phyloP scores from a whole-genome alignment of 805 yeast species.

The Yamadazyma nakazawae region DNA sequence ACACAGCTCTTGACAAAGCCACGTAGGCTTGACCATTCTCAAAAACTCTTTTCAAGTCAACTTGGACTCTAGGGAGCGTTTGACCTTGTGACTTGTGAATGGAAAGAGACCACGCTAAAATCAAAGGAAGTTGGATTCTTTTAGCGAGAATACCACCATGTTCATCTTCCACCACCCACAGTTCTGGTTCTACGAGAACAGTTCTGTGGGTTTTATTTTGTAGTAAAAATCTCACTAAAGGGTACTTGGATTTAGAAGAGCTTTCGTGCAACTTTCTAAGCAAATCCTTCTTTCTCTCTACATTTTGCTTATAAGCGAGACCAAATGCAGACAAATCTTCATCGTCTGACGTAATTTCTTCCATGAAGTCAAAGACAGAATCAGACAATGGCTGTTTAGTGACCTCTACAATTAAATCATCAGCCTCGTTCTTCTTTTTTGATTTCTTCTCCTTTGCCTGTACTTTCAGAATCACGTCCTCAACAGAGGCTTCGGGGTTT shows the following conservation, averaged over 20 bases:
- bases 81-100: constrained; percentile 98
- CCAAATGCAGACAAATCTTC: constrained; percentile 4
- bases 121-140: constrained; percentile 78
- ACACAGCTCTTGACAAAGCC: constrained; percentile 86
- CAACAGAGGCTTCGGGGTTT: constrained; percentile 17
- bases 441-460: constrained; percentile 5
- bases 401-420: constrained; percentile 9
- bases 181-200: constrained; percentile 78
- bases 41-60: constrained; percentile 72
- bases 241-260: constrained; percentile 52
- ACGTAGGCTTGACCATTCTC: constrained; percentile 97
- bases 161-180: constrained; percentile 78
- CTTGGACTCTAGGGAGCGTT: constrained; percentile 78
- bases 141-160: constrained; percentile 63
- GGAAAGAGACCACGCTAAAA: constrained; percentile 95
- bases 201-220: constrained; percentile 69
- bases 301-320: constrained; percentile 25
- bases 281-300: constrained; percentile 47
- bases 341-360: constrained; percentile 13
- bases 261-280: constrained; percentile 40
- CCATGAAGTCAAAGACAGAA: constrained; percentile 48
- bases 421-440: constrained; percentile 17
- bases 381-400: constrained; percentile 30
- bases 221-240: constrained; percentile 72
- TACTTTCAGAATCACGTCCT: constrained; percentile 17